phyloP scores from a whole-genome alignment of 441 rosid species.

The Theobroma grandiflorum region DNA sequence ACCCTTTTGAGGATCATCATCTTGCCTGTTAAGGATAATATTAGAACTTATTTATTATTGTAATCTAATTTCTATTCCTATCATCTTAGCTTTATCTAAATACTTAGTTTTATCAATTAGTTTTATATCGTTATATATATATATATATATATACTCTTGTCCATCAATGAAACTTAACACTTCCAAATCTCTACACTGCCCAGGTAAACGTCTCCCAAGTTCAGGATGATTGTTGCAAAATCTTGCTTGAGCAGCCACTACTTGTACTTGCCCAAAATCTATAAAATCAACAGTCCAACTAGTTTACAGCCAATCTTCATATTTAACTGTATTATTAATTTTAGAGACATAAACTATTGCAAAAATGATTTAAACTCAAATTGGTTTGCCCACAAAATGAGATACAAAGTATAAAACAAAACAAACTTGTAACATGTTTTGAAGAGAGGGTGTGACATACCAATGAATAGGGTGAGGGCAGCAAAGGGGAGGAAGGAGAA shows the following conservation, averaged over 20 bases:
- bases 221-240: neutral
- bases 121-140: too few species aligned
- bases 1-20: neutral
- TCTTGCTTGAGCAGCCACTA: neutral
- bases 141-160: too few species aligned
- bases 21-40: neutral
- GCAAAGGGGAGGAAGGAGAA: neutral
- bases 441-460: neutral
- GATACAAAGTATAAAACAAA: neutral
- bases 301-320: neutral
- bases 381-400: too few species aligned
- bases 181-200: neutral
- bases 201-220: neutral
- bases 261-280: neutral
- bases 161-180: too few species aligned
- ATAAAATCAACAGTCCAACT: neutral
- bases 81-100: too few species aligned
- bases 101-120: too few species aligned
- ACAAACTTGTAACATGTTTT: neutral
- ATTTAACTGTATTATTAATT: neutral
- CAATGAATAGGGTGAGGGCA: neutral
- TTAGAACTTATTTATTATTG: too few species aligned
- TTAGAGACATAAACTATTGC: too few species aligned
- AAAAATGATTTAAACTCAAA: too few species aligned
- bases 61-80: too few species aligned